phyloP scores from a whole-genome alignment of 2,329 filamentous ascomycete species.

The Sordariomycetes sp. region DNA sequence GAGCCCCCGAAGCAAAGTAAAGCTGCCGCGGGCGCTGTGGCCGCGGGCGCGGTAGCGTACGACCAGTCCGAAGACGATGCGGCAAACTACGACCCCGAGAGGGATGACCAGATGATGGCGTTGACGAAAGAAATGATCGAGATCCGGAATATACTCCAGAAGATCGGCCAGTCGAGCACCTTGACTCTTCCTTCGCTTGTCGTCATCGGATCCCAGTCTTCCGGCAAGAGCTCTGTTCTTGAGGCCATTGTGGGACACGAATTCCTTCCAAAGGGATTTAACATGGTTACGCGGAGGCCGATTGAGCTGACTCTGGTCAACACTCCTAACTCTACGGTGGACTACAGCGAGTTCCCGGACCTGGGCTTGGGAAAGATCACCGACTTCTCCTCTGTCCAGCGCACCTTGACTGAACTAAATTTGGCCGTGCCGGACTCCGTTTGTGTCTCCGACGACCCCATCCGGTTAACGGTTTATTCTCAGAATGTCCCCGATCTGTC shows the following conservation, averaged over 20 bases:
- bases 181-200: conserved; percentile 91
- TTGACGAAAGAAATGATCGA: conserved; percentile 99
- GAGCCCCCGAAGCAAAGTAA: conserved; percentile 45
- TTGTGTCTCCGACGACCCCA: conserved; percentile 93
- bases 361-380: conserved; percentile 81
- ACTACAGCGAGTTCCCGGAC: conserved; percentile 95
- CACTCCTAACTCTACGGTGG: conserved; percentile 73
- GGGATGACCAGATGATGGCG: conserved; percentile 99
- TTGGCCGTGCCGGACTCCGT: conserved; percentile 81
- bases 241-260: conserved; percentile 97
- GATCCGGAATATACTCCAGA: conserved; percentile 83
- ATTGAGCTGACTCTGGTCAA: conserved; percentile 96
- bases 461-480: conserved; percentile 90
- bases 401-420: conserved; percentile 90
- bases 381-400: conserved; percentile 86
- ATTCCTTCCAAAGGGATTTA: conserved; percentile 93
- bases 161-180: conserved; percentile 81
- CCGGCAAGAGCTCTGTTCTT: conserved; percentile 92
- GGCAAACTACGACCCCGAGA: conserved; percentile 47
- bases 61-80: conserved; percentile 37
- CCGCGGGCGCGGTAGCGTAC: conserved; percentile 54
- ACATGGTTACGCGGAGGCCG: conserved; percentile 94
- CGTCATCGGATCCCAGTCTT: conserved; percentile 98
- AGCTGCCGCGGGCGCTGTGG: conserved; percentile 53
- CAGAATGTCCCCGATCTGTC: conserved; percentile 92